These are phyloP conservation scores for Albophoma yamanashiensis DNA, from an alignment of 2,329 filamentous ascomycete genomes.

Conservation along the genomic window DNA sequence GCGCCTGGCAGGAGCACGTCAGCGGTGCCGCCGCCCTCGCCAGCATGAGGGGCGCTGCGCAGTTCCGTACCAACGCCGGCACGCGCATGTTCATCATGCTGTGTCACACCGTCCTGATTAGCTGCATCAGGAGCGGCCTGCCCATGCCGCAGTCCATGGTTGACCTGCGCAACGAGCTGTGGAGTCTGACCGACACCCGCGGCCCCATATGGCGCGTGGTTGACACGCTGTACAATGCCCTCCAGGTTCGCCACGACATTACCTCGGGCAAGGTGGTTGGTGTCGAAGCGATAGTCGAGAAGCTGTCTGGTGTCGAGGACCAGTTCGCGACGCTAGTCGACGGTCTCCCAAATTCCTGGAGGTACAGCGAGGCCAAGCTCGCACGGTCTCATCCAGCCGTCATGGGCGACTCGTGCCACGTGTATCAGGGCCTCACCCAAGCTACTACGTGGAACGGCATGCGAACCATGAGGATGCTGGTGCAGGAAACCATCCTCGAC, in stretches of 20 bases:
- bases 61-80: constrained; percentile 34
- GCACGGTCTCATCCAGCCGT: constrained; percentile 28
- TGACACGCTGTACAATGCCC: constrained; percentile 31
- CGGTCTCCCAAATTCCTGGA: constrained; percentile 28
- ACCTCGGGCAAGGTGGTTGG: constrained; percentile 24
- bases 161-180: constrained; percentile 33
- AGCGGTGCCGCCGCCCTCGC: constrained; percentile 40
- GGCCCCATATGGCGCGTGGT: constrained; percentile 32
- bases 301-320: constrained; percentile 28
- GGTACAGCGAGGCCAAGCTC: constrained; percentile 29
- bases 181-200: constrained; percentile 19
- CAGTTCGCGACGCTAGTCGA: constrained; percentile 29
- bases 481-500: constrained; percentile 35
- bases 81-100: constrained; percentile 44
- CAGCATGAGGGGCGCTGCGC: constrained; percentile 34
- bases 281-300: constrained; percentile 22
- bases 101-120: constrained; percentile 38
- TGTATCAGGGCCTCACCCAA: constrained; percentile 32
- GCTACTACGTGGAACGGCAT: constrained; percentile 38
- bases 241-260: constrained; percentile 37
- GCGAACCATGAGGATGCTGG: constrained; percentile 32
- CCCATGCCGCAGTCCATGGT: constrained; percentile 37
- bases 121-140: constrained; percentile 37
- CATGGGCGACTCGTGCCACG: constrained; percentile 30
- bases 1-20: constrained; percentile 42